Percentiles rank a stretch among this genome's conserved stretches.
phyloP scores from a whole-genome alignment of 1,139 yeast genomes.

The Candida frijolesensis region DNA sequence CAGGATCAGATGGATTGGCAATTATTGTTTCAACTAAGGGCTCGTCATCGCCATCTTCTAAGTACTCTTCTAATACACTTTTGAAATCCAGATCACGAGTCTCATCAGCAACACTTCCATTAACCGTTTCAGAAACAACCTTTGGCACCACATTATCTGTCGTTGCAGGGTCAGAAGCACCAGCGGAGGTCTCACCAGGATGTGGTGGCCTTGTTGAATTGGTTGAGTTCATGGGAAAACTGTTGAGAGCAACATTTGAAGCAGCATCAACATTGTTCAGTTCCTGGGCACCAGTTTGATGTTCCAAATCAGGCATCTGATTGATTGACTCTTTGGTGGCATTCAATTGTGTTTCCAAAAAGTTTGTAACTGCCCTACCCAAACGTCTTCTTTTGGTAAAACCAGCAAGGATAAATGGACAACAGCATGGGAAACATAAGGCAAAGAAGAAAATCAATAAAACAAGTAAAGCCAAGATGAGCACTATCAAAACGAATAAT shows the following conservation, averaged over 20 bases:
- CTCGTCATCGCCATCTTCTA: conserved; percentile 12
- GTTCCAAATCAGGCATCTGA: conserved; percentile 10
- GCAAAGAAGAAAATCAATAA: conserved; percentile 5
- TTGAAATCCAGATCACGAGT: conserved; percentile 19
- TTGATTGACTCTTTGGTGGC: not conserved
- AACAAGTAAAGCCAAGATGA: conserved; percentile 5
- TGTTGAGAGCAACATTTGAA: conserved; percentile 17
- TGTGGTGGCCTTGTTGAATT: not conserved
- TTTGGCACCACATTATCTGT: not conserved
- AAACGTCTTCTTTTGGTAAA: conserved; percentile 5
- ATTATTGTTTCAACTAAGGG: conserved; percentile 17
- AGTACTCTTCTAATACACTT: conserved; percentile 21
- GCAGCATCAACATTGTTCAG: conserved; percentile 7
- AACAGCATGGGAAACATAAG: conserved; percentile 9
- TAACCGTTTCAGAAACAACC: not conserved
- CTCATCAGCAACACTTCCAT: not conserved
- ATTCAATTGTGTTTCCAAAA: not conserved
- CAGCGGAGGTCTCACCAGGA: not conserved
- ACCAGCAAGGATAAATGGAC: conserved; percentile 4
- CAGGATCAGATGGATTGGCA: conserved; percentile 19
- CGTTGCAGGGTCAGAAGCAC: not conserved
- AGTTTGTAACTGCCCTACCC: not conserved
- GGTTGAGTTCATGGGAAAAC: conserved; percentile 16
- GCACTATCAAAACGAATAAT: conserved; percentile 7
- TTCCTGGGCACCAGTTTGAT: conserved; percentile 3